A percentile compares a stretch with the other conserved stretches of the same genome.
These are phyloP conservation scores for Lithospermum erythrorhizon DNA, from an alignment of 257 asterid species.

Conservation along the genomic window DNA sequence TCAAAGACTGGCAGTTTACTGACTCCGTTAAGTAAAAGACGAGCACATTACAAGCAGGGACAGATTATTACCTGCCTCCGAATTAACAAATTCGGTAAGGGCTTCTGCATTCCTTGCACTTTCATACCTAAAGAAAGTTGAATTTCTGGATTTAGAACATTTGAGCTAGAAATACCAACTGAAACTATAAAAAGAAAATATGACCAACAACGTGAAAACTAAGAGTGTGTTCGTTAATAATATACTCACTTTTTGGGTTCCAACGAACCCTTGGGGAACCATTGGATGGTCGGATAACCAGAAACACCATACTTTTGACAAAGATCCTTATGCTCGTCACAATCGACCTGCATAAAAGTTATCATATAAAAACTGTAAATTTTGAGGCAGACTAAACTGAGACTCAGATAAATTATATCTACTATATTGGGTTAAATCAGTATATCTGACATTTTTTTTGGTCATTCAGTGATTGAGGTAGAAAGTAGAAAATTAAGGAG, in stretches of 20 bases:
- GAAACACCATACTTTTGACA: conserved; percentile 81
- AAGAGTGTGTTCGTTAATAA: neutral
- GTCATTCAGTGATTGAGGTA: neutral
- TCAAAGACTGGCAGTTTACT: neutral
- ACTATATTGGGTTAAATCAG: too few species aligned
- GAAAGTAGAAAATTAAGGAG: too few species aligned
- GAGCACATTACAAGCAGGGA: neutral
- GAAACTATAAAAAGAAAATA: too few species aligned
- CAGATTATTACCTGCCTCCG: conserved; percentile 58
- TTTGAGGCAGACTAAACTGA: neutral
- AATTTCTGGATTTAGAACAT: conserved; percentile 9
- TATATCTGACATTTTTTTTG: too few species aligned
- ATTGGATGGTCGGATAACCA: conserved; percentile 91
- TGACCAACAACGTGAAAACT: too few species aligned
- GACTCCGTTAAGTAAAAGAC: neutral
- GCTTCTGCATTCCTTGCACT: conserved; percentile 72
- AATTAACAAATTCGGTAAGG: conserved; percentile 68
- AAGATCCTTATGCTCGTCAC: conserved; percentile 80
- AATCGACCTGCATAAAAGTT: conserved; percentile 55
- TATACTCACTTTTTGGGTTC: conserved; percentile 75
- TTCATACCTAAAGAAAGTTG: conserved; percentile 45
- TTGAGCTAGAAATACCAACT: neutral
- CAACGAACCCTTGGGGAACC: conserved; percentile 92
- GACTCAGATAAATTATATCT: too few species aligned
- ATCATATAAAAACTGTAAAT: neutral